Base-by-base conservation (phyloP, 2,329 filamentous ascomycete species). In the Alternaria consortialis region DNA sequence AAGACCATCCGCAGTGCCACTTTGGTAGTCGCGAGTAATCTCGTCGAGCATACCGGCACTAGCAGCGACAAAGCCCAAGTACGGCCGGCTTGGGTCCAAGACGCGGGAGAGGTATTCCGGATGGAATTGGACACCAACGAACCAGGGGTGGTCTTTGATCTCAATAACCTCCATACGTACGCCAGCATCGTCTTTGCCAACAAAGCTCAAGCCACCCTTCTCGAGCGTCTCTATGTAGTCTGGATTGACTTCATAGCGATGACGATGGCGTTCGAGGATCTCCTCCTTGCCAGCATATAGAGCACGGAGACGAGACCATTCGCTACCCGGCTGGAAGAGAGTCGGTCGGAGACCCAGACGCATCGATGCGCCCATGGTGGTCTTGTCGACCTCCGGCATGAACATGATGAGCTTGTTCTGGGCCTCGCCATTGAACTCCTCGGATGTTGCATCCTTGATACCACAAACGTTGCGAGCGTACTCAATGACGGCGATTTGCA, bases 401-500 rank as follows among this genome's bases (percentile, higher is more conserved):
- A 91, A 94, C 69, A 98, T 87, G 68, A 99, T 88, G 29, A 92
- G 87, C 27, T 87, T 88, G 74, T 93, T 84, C 48, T 88, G 82
- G n/a, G 88, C 86, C 3, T 82, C 74, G 84, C 25, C 84, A 77
- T 86, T 79, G 65, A 89, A 84, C 67, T 90, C 87, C 56, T 83
- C 83, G 6, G 84, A 86, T 5, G 83, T 84, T 1, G 87, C 87
- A 43, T 83, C 80, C 4, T 80, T 78, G 64, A 93, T 84, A 29
- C 86, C 87, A 79, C 88, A 91, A 1, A 94, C 83, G 67, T 92
- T 89, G 42, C 93, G 88, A 2, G 93, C 93, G 70, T 88, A 92
- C 79, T 98, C 94, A 68, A 97, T 91, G 47, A 97, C 93, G 20
- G 94, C 93, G 47, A 97, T 86, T 78, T 98, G 95, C 89, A 97